A percentile compares a stretch with the other conserved stretches of the same genome.
phyloP scores from a whole-genome alignment of 306 rosid genomes.

The Abrus precatorius region DNA sequence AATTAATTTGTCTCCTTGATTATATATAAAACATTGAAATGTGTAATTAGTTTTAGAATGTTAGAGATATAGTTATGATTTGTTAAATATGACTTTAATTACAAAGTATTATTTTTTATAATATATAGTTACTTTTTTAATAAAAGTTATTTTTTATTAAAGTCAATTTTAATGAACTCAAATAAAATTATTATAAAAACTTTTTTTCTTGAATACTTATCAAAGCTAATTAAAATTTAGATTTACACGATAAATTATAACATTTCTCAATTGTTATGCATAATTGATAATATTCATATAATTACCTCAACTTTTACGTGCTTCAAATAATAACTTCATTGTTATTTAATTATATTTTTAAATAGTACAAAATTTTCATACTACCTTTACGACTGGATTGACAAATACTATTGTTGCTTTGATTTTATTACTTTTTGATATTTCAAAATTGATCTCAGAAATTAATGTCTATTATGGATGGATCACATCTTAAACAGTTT shows the following conservation, averaged over 20 bases:
- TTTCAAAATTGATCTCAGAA: neutral
- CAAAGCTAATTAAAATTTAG: no score
- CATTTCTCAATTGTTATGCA: no score
- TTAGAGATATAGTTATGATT: neutral
- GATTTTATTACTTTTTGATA: neutral
- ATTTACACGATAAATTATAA: no score
- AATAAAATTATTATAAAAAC: no score
- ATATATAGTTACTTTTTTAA: neutral
- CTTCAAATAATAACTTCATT: neutral
- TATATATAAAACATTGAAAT: no score
- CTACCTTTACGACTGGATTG: neutral
- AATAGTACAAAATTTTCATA: neutral
- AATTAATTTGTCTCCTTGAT: no score
- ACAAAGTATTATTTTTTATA: no score
- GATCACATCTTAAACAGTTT: conserved; percentile 19
- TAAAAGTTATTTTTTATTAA: no score
- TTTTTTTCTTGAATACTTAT: no score
- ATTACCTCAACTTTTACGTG: neutral
- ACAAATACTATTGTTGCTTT: neutral
- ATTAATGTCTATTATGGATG: neutral
- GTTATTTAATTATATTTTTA: neutral
- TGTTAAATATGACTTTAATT: neutral
- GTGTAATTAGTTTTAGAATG: neutral
- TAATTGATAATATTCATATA: neutral
- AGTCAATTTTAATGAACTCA: no score